Conservation (phyloP, 2,329 filamentous ascomycete species). For the Acrocalymma vagum region DNA sequence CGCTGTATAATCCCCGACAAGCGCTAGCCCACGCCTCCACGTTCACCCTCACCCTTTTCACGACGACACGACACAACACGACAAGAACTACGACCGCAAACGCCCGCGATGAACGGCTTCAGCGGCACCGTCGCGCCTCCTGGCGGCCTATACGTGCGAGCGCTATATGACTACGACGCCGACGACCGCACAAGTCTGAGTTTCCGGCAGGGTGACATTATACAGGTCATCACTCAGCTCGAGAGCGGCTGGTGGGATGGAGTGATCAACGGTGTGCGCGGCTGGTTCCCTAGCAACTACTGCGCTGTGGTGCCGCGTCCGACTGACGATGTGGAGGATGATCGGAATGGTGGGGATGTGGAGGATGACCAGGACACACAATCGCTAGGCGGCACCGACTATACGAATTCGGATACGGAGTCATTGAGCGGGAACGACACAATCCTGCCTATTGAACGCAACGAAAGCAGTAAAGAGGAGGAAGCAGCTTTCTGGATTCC, state of each 20-base stretch:
- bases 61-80: conserved; percentile 1
- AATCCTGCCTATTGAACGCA: conserved; percentile 72
- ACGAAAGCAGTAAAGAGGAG: conserved; percentile 72
- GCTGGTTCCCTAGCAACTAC: conserved; percentile 99
- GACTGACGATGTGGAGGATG: conserved; percentile 74
- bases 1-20: conserved; percentile 10
- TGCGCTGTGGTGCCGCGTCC: conserved; percentile 84
- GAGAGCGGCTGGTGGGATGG: conserved; percentile 99
- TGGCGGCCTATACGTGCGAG: conserved; percentile 83
- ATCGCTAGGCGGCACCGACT: conserved; percentile 52
- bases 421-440: conserved; percentile 48
- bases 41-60: conserved; percentile 11
- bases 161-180: conserved; percentile 93
- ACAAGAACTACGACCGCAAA: conserved; percentile 11
- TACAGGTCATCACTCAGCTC: conserved; percentile 96
- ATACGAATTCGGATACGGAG: conserved; percentile 56
- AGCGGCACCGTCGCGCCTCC: conserved; percentile 59
- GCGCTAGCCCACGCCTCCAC: conserved; percentile 7
- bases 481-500: conserved; percentile 98
- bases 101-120: conserved; percentile 58
- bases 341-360: conserved; percentile 64
- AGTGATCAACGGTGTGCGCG: conserved; percentile 93
- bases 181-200: conserved; percentile 97
- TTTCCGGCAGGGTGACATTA: conserved; percentile 96
- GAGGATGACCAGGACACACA: conserved; percentile 57